Evolutionary conservation across 371 early-diverging fungal species (phyloP), one percentile per base, ranked within the genome.

Genomic region (Vittaforma corneae): DNA sequence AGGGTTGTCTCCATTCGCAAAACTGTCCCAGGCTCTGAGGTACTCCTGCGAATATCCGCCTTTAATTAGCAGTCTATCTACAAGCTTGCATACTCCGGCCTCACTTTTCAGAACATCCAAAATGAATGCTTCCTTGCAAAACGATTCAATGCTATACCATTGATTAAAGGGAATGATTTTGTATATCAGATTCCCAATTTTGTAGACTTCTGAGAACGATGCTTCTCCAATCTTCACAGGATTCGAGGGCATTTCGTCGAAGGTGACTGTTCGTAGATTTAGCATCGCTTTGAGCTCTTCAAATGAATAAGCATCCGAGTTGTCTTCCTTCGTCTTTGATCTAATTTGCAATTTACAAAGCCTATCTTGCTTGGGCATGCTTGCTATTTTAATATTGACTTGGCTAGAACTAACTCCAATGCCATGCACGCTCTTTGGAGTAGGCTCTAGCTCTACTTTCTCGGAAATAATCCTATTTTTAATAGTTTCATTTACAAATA

Each of bases 1-100:
- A 38, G 65, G 73, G 64, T 86, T 87, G 62, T 86, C 85, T 33
- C 82, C 82, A 5, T 62, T 63, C 37, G 77, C 77, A 77, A 81
- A 88, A 6, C 73, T 72, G 57, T 87, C 85, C 87, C 88, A 88
- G 0, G 81, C 82, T 22, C 53, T 45, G 11, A 75, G 24, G 54
- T 58, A 75, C 14, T 40, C 37, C 11, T 18, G 16, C 2, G 70
- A 4, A 38, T 68, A 73, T 42, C 29, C 53, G 11, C 74, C 77
- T 29, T 52, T 46, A 5, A 63, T 22, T 9, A 73, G 29, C 56
- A 46, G 65, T 9, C 46, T 47, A 40, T 70, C 52, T 9, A 28
- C 32, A 33, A 74, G n/a, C 50, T 33, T 44, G 35, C 52, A 60
- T 18, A 70, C 46, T 11, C 63, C 60, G 18, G 63, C 37, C 40